phyloP scores from a whole-genome alignment of 108 stramenopile genomes.

The Conticribra guillardii region DNA sequence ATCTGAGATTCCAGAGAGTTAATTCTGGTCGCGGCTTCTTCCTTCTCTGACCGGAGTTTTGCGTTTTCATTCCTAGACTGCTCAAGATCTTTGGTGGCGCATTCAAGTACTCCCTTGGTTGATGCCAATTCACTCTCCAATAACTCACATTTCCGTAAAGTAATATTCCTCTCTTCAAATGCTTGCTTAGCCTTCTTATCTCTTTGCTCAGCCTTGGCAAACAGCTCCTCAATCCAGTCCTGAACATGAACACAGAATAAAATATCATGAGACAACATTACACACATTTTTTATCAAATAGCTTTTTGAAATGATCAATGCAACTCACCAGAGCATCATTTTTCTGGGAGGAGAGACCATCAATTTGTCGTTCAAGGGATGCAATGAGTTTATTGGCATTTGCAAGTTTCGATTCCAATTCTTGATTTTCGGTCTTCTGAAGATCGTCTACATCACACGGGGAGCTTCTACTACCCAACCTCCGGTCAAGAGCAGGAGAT shows the following conservation, averaged over 20 bases:
- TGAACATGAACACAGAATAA: neutral
- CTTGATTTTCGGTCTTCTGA: conserved; percentile 14
- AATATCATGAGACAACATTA: neutral
- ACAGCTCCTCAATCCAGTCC: conserved; percentile 50
- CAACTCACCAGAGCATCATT: conserved; percentile 44
- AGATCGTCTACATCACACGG: no score
- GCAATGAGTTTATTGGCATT: conserved; percentile 40
- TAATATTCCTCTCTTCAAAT: conserved; percentile 20
- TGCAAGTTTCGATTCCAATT: conserved; percentile 27
- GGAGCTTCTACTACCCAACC: no score
- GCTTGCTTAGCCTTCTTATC: conserved; percentile 21
- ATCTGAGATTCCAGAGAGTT: no score
- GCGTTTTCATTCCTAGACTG: no score
- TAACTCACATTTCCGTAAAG: conserved; percentile 4
- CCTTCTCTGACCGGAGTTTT: no score
- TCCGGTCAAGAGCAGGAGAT: no score
- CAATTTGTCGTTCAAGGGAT: conserved; percentile 32
- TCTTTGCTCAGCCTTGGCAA: conserved; percentile 38
- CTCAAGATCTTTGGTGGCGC: conserved; percentile 2
- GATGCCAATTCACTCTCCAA: conserved; percentile 13
- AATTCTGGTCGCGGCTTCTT: no score
- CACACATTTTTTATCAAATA: neutral
- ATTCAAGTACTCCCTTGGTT: conserved; percentile 10
- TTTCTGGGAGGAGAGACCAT: conserved; percentile 43
- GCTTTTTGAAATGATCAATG: neutral